Conservation (phyloP, 345 rosid genomes). For the Euphorbia pulcherrima region DNA sequence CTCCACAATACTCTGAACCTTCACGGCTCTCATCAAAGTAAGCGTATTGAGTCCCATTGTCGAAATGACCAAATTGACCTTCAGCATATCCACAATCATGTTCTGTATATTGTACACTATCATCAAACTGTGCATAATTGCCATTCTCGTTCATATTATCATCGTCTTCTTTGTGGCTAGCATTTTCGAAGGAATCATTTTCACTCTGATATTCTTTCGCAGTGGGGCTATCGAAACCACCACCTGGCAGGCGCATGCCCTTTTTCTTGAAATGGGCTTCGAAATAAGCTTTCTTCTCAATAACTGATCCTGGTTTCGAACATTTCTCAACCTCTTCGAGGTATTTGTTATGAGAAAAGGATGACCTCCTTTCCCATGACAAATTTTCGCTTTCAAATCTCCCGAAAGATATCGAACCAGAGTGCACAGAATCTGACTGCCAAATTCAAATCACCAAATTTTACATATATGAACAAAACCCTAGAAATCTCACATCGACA, state of each 20-base stretch:
- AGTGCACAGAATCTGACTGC: constrained; percentile 64
- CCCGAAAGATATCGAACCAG: constrained; percentile 88
- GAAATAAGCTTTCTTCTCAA: constrained; percentile 73
- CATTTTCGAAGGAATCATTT: constrained; percentile 24
- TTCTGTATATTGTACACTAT: constrained; percentile 22
- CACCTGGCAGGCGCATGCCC: constrained; percentile 47
- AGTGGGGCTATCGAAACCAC: constrained; percentile 40
- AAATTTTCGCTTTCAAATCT: constrained; percentile 77
- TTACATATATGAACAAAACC: not conserved
- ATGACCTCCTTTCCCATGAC: constrained; percentile 83
- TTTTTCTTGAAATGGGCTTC: constrained; percentile 89
- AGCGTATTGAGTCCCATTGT: constrained; percentile 26
- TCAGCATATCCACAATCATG: constrained; percentile 23
- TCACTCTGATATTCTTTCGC: constrained; percentile 32
- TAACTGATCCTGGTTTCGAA: constrained; percentile 80
- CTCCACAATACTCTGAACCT: constrained; percentile 37
- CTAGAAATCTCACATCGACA: not conserved
- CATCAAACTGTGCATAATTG: constrained; percentile 26
- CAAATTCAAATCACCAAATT: constrained; percentile 16
- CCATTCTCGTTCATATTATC: constrained; percentile 25
- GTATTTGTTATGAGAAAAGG: constrained; percentile 80
- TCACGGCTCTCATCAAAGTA: constrained; percentile 46
- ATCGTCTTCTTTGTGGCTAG: constrained; percentile 25
- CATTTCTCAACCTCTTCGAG: constrained; percentile 90
- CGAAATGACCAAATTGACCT: constrained; percentile 17